These are phyloP conservation scores for Boechera stricta DNA, from an alignment of 345 rosid genomes.

Conservation along the genomic window DNA sequence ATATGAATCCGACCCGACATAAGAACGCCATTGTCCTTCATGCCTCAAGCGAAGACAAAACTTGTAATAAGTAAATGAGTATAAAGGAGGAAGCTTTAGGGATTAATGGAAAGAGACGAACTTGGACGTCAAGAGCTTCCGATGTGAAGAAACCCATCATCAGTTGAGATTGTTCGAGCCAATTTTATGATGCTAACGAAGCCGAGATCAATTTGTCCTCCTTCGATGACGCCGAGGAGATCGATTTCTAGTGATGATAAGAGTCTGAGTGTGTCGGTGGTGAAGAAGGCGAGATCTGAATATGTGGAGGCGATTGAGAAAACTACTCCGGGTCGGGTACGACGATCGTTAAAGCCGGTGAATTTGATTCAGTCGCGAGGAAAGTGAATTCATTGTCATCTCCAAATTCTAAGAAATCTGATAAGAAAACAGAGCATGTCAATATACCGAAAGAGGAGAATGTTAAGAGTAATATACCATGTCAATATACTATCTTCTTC, in stretches of 20 bases:
- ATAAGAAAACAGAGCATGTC: conserved; percentile 44
- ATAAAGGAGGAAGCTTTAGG: conserved; percentile 43
- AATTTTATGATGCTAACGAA: conserved; percentile 46
- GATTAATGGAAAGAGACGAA: conserved; percentile 59
- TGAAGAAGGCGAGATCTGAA: conserved; percentile 57
- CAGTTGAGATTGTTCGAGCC: conserved; percentile 50
- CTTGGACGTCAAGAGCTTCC: conserved; percentile 55
- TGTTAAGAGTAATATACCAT: background rate
- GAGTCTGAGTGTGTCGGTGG: conserved; percentile 47
- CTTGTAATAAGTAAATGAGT: conserved; percentile 22
- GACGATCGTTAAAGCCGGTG: conserved; percentile 41
- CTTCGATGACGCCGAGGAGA: conserved; percentile 43
- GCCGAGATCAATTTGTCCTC: conserved; percentile 48
- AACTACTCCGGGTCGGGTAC: conserved; percentile 55
- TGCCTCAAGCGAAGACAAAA: conserved; percentile 9
- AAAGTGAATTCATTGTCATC: conserved; percentile 49
- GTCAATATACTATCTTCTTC: no score
- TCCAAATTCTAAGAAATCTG: conserved; percentile 35
- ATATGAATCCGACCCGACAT: no score
- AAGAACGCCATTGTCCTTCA: conserved; percentile 55
- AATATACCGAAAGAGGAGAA: conserved; percentile 45
- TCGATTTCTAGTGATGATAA: conserved; percentile 38
- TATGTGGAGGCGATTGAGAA: conserved; percentile 48
- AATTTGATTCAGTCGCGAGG: conserved; percentile 44
- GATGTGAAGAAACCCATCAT: conserved; percentile 49